Conservation (phyloP, 1,284 basidiomycete genomes). For the Cutaneotrichosporon arboriforme region DNA sequence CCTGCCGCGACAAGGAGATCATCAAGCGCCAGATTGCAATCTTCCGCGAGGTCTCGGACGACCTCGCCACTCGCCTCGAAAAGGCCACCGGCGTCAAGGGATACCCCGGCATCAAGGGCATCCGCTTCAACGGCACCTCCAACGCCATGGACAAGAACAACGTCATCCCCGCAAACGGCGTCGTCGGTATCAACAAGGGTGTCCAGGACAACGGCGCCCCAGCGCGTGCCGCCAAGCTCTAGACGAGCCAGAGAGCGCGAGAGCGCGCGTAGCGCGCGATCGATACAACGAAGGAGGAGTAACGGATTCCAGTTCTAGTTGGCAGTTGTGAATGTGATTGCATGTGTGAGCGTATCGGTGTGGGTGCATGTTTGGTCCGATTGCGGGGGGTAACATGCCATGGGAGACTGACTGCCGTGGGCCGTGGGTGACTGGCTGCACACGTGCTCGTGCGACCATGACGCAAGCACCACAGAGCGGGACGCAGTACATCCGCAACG, state of each 20-base stretch:
- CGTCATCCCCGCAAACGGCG: constrained; percentile 11
- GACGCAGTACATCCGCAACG: no score
- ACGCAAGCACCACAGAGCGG: no score
- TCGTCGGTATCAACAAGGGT: constrained; percentile 5
- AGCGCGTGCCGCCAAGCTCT: constrained; percentile 3
- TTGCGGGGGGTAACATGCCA: no score
- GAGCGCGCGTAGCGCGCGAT: background rate
- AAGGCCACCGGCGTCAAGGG: constrained; percentile 58
- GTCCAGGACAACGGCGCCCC: constrained; percentile 14
- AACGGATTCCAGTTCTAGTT: no score
- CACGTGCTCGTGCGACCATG: no score
- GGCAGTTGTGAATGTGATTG: no score
- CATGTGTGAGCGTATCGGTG: no score
- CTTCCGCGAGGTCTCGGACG: constrained; percentile 69
- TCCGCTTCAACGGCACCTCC: constrained; percentile 55
- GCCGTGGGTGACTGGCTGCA: no score
- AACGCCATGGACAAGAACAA: constrained; percentile 18
- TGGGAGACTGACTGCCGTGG: no score
- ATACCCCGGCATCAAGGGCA: constrained; percentile 52
- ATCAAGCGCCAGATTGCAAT: constrained; percentile 69
- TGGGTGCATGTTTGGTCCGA: background rate
- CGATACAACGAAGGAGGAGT: no score
- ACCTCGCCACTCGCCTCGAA: constrained; percentile 66
- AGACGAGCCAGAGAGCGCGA: constrained; percentile 4
- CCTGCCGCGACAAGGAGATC: constrained; percentile 61